Conservation (phyloP, 257 asterid species). For the Solanum bulbocastanum region DNA sequence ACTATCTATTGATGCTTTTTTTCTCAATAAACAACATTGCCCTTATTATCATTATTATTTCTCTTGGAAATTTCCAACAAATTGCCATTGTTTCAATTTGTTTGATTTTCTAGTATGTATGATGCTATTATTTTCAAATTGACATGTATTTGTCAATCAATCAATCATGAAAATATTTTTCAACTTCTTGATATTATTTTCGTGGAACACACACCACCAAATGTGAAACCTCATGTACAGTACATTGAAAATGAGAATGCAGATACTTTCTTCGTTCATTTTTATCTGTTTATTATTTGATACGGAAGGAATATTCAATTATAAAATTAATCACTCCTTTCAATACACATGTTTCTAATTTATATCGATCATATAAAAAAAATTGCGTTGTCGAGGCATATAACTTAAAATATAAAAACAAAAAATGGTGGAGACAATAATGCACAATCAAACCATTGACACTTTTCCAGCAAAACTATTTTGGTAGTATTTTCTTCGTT, state of each 20-base stretch:
- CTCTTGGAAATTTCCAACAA: neutral
- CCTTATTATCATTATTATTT: neutral
- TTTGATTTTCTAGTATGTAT: neutral
- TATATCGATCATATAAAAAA: neutral
- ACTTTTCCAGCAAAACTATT: neutral
- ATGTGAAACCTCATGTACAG: neutral
- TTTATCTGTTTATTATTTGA: no score
- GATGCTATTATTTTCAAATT: neutral
- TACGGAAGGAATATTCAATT: no score
- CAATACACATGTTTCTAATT: neutral
- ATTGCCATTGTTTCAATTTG: neutral
- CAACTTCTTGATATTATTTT: neutral
- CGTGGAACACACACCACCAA: neutral
- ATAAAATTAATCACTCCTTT: no score
- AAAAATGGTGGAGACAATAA: neutral
- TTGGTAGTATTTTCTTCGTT: neutral
- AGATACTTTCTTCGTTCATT: no score
- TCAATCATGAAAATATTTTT: neutral
- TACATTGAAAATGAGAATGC: neutral
- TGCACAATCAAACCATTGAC: neutral
- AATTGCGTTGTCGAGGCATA: neutral
- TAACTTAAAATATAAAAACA: no score
- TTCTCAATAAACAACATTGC: neutral
- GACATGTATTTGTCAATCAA: neutral
- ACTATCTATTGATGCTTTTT: neutral